These are phyloP conservation scores for Blastocladiella britannica DNA, from an alignment of 192 early-diverging fungal species.

Conservation along the genomic window DNA sequence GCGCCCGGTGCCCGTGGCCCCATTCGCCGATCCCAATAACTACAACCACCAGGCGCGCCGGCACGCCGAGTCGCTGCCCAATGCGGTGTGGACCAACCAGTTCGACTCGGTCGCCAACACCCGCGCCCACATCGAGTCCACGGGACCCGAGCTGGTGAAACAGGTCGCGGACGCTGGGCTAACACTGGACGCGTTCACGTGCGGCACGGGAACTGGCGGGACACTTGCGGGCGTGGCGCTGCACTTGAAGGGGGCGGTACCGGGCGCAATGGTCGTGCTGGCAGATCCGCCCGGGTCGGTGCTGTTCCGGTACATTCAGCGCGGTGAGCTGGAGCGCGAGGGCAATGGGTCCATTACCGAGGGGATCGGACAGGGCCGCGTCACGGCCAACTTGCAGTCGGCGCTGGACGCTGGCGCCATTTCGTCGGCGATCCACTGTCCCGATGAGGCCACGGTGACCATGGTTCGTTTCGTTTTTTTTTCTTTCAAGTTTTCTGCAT, in stretches of 20 bases:
- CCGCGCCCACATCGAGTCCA: constrained; percentile 82
- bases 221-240: constrained; percentile 67
- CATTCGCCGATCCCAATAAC: constrained; percentile 76
- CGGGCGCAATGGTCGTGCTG: constrained; percentile 53
- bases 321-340: constrained; percentile 39
- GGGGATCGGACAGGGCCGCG: constrained; percentile 85
- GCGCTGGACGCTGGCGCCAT: constrained; percentile 44
- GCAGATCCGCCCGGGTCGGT: constrained; percentile 89
- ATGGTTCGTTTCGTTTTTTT: constrained; percentile 21
- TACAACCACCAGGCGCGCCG: constrained; percentile 84
- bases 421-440: constrained; percentile 62
- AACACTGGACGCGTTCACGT: constrained; percentile 70
- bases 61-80: constrained; percentile 50
- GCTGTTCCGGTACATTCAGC: constrained; percentile 63
- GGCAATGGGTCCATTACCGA: constrained; percentile 76
- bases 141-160: constrained; percentile 82
- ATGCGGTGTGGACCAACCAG: constrained; percentile 92
- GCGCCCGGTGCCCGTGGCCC: constrained; percentile 75
- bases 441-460: constrained; percentile 55
- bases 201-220: constrained; percentile 81
- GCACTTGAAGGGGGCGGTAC: constrained; percentile 52
- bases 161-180: constrained; percentile 40
- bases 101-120: constrained; percentile 86
- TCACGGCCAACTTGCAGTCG: constrained; percentile 69
- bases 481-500: no score